These are phyloP conservation scores for Ilyonectria sp. DNA, from an alignment of 2,329 filamentous ascomycete species.

Conservation along the genomic window DNA sequence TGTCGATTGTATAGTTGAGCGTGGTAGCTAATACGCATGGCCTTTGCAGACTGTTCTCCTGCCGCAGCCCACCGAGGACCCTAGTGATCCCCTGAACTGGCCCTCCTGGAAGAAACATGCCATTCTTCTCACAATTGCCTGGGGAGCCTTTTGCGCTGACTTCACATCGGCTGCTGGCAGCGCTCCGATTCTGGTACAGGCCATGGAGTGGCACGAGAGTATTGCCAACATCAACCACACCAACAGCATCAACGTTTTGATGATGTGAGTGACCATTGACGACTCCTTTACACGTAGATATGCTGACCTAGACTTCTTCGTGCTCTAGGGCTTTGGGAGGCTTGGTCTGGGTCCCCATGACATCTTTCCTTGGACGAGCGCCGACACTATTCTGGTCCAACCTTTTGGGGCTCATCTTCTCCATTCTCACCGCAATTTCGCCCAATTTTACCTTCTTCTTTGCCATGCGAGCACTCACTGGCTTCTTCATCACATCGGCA, in stretches of 20 bases:
- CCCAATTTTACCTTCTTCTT: constrained; percentile 30
- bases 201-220: constrained; percentile 32
- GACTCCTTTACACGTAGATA: not conserved
- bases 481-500: constrained; percentile 63
- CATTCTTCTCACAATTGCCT: constrained; percentile 37
- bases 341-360: constrained; percentile 40
- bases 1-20: too few species aligned
- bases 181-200: constrained; percentile 38
- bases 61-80: constrained; percentile 38
- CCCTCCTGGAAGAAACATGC: constrained; percentile 39
- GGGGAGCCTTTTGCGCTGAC: constrained; percentile 37
- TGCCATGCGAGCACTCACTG: constrained; percentile 38
- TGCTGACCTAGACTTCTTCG: not conserved
- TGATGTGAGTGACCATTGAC: constrained; percentile 21
- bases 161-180: constrained; percentile 40
- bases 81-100: constrained; percentile 41
- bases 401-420: constrained; percentile 36
- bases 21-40: not conserved
- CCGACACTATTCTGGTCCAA: constrained; percentile 40
- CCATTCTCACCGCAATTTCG: constrained; percentile 28
- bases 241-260: constrained; percentile 40
- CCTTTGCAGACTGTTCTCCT: constrained; percentile 32
- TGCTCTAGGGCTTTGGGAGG: constrained; percentile 31
- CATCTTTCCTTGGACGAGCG: constrained; percentile 38
- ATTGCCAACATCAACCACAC: constrained; percentile 29